A percentile compares a stretch with the other conserved stretches of the same genome.
Conservation (phyloP, 2,329 filamentous ascomycete genomes). For the Byssochlamys sp. region DNA sequence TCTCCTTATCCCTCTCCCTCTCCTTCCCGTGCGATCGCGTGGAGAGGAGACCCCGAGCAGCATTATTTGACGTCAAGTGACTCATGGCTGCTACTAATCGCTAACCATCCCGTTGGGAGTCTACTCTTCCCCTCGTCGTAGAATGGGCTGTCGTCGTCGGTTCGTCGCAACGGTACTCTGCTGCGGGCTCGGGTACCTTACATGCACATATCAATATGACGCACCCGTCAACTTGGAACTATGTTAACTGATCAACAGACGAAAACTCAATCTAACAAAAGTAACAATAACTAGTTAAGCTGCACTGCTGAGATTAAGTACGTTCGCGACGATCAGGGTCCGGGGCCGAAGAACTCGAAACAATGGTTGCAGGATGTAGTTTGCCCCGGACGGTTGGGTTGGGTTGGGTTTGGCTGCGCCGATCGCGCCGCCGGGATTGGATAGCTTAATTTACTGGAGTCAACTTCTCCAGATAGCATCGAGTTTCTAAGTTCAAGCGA, state of each 20-base stretch:
- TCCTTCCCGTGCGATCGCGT: conserved; percentile 19
- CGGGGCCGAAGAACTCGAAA: too few relatives aligned
- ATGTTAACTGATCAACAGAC: background rate
- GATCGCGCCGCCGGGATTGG: too few relatives aligned
- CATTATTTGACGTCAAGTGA: conserved; percentile 20
- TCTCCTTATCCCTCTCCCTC: conserved; percentile 11
- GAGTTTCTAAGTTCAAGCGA: too few relatives aligned
- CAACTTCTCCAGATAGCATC: too few relatives aligned
- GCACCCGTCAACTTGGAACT: background rate
- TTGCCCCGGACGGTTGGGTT: too few relatives aligned
- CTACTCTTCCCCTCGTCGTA: background rate
- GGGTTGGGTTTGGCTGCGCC: too few relatives aligned
- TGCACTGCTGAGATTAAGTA: background rate
- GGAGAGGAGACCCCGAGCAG: conserved; percentile 22
- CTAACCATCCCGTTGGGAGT: background rate
- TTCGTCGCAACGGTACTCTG: background rate
- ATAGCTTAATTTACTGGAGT: too few relatives aligned
- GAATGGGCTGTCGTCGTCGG: background rate
- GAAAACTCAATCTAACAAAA: too few relatives aligned
- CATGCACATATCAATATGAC: too few relatives aligned
- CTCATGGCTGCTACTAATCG: conserved; percentile 21
- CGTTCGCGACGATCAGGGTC: too few relatives aligned
- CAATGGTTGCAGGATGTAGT: too few relatives aligned
- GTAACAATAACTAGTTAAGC: too few relatives aligned
- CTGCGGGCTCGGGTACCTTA: background rate